Evolutionary conservation across 768 basidiomycete genomes (phyloP).

Genomic region (Rhizopogon vesiculosus): DNA sequence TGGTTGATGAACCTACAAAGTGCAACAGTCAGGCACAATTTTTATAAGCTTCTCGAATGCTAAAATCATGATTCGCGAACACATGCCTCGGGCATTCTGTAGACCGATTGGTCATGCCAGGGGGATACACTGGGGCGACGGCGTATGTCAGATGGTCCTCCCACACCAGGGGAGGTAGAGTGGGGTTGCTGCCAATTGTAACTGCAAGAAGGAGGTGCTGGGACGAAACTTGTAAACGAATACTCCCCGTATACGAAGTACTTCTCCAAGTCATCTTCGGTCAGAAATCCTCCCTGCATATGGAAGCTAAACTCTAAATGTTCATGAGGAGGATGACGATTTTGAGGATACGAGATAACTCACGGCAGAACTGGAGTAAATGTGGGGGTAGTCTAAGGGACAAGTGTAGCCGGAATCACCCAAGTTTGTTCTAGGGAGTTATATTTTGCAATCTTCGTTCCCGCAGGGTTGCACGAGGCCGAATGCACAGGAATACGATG

Average conservation of each 20-base stretch:
- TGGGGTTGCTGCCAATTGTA: background rate
- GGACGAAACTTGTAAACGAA: background rate
- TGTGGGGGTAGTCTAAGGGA: background rate
- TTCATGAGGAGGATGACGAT: background rate
- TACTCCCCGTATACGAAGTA: background rate
- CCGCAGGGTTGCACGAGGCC: slow-evolving; percentile 1
- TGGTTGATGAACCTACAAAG: background rate
- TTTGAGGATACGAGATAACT: background rate
- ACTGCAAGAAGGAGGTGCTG: background rate
- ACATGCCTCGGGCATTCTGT: background rate
- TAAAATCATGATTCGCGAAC: background rate
- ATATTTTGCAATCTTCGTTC: background rate
- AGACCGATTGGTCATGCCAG: background rate
- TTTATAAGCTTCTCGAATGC: background rate
- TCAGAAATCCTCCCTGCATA: background rate
- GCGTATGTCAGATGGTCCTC: background rate
- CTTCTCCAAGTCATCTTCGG: slow-evolving; percentile 1
- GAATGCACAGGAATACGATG: background rate
- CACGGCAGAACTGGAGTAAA: background rate
- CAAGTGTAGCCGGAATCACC: background rate
- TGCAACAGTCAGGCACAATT: background rate
- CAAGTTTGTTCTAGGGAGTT: background rate
- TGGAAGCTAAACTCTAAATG: background rate
- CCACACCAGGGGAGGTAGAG: background rate
- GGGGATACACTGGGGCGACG: background rate